These are phyloP conservation scores for Aureobasidium mangrovei DNA, from an alignment of 2,329 filamentous ascomycete species.

Conservation along the genomic window DNA sequence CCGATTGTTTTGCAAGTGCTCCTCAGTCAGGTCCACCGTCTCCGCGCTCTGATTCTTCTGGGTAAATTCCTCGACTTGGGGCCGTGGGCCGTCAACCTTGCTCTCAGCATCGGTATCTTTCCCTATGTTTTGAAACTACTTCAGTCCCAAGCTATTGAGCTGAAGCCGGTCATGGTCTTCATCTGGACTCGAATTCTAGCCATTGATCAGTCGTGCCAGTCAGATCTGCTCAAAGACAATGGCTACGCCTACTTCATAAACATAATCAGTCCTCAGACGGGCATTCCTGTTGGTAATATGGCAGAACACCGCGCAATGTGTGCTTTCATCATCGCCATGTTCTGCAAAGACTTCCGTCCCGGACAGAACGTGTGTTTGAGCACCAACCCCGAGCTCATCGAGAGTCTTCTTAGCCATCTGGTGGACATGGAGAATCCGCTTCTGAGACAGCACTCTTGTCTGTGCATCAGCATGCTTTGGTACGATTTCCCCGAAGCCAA, in stretches of 20 bases:
- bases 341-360: slow-evolving; percentile 89
- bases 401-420: slow-evolving; percentile 75
- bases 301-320: slow-evolving; percentile 98
- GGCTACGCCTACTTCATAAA: slow-evolving; percentile 95
- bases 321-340: slow-evolving; percentile 92
- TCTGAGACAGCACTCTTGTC: slow-evolving; percentile 86
- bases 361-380: slow-evolving; percentile 88
- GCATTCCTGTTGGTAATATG: slow-evolving; percentile 69
- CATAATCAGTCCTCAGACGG: slow-evolving; percentile 66
- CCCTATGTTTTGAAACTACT: slow-evolving; percentile 96
- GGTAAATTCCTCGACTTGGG: slow-evolving; percentile 92
- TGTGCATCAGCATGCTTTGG: slow-evolving; percentile 95
- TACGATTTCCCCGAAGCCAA: slow-evolving; percentile 84
- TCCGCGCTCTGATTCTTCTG: slow-evolving; percentile 81
- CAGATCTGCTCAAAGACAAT: slow-evolving; percentile 90
- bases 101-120: slow-evolving; percentile 95
- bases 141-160: slow-evolving; percentile 85
- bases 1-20: slow-evolving; percentile 94
- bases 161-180: slow-evolving; percentile 98
- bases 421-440: slow-evolving; percentile 80
- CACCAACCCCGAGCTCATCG: slow-evolving; percentile 78
- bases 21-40: slow-evolving; percentile 86
- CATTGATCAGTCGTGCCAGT: slow-evolving; percentile 88
- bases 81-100: slow-evolving; percentile 97
- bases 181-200: slow-evolving; percentile 96